These are phyloP conservation scores for Escallonia rubra DNA, from an alignment of 129 eudicot species.

Conservation along the genomic window DNA sequence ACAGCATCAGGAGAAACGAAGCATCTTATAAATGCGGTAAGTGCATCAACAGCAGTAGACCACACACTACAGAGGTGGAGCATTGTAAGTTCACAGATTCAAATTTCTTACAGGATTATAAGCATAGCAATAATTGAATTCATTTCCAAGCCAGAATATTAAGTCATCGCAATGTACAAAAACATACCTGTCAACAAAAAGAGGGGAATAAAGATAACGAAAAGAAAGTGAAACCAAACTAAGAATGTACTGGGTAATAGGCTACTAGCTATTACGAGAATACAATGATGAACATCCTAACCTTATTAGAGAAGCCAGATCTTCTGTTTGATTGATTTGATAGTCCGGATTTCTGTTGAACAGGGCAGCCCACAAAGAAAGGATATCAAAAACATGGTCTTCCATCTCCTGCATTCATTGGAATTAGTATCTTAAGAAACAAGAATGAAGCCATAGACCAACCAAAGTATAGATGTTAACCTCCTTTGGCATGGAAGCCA, in stretches of 20 bases:
- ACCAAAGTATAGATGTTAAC: constrained; percentile 27
- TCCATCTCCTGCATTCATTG: constrained; percentile 81
- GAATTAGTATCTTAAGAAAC: constrained; percentile 24
- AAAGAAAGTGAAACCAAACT: too few species aligned
- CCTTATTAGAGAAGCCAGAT: constrained; percentile 61
- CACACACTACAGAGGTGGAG: constrained; percentile 61
- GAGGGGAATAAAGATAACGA: too few species aligned
- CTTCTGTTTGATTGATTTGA: constrained; percentile 42
- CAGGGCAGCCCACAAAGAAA: constrained; percentile 76
- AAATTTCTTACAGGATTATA: neutral
- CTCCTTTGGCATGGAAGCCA: constrained; percentile 93
- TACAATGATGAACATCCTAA: constrained; percentile 16
- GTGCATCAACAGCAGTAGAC: constrained; percentile 91
- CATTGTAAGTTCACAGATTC: constrained; percentile 6
- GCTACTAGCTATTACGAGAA: neutral
- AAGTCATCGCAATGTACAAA: neutral
- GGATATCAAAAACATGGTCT: constrained; percentile 91
- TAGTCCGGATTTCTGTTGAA: constrained; percentile 58
- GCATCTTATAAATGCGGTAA: constrained; percentile 71
- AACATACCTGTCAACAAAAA: neutral
- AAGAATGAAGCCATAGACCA: constrained; percentile 2
- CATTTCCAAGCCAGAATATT: neutral
- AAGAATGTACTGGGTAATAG: neutral
- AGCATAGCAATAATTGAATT: neutral
- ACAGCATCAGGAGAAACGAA: constrained; percentile 69